A percentile compares a stretch with the other conserved stretches of the same genome.
Evolutionary conservation across 2,329 filamentous ascomycete species (phyloP).

Genomic region (Colletotrichum phormii): DNA sequence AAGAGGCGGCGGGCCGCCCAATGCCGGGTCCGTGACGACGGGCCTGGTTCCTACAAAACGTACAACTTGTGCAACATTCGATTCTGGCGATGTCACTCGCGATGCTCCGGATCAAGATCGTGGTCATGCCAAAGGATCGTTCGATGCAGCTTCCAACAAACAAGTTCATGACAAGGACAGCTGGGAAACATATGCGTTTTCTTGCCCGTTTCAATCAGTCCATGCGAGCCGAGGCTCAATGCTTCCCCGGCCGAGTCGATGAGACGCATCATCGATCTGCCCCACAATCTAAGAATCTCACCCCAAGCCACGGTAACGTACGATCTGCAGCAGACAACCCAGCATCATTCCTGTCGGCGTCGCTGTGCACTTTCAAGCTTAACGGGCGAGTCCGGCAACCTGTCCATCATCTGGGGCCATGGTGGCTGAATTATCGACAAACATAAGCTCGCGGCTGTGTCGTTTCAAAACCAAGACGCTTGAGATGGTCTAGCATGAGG

Average conservation of each 20-base stretch:
- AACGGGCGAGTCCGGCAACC: background rate
- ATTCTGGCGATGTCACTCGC: background rate
- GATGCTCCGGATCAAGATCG: background rate
- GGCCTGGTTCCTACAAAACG: background rate
- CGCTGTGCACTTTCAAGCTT: background rate
- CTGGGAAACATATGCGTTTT: no score
- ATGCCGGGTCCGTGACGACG: background rate
- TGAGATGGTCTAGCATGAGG: background rate
- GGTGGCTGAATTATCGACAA: background rate
- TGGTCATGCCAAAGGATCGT: background rate
- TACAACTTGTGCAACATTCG: background rate
- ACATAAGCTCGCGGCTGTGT: background rate
- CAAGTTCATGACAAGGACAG: background rate
- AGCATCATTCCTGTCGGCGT: constrained; percentile 11
- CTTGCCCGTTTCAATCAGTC: background rate
- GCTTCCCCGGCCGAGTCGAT: background rate
- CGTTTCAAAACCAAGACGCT: background rate
- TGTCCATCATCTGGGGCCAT: background rate
- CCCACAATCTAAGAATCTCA: constrained; percentile 23
- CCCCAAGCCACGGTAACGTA: constrained; percentile 11
- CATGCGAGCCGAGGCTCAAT: constrained; percentile 26
- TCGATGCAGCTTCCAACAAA: background rate
- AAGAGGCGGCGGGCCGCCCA: background rate
- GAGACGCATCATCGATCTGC: constrained; percentile 20
- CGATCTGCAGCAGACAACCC: constrained; percentile 14